A percentile compares a stretch with the other conserved stretches of the same genome.
These are phyloP conservation scores for Nitzschia sp. DNA, from an alignment of 108 stramenopile species.

Conservation along the genomic window DNA sequence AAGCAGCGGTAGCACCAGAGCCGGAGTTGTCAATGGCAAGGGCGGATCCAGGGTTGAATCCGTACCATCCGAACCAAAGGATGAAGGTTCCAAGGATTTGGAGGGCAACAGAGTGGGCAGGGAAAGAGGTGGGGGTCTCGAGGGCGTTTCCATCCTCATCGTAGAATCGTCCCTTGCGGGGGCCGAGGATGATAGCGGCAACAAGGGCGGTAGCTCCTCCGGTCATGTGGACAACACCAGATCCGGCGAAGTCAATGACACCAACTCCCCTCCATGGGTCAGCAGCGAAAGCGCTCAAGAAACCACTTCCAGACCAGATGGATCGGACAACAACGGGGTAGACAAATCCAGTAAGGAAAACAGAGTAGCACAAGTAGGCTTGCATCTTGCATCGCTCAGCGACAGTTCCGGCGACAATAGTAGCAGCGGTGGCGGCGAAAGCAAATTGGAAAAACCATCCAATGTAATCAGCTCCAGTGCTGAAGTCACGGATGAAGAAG, in stretches of 20 bases:
- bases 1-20: constrained; percentile 58
- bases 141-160: constrained; percentile 78
- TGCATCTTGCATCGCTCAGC: constrained; percentile 74
- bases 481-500: constrained; percentile 55
- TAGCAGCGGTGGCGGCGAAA: constrained; percentile 82
- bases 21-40: constrained; percentile 57
- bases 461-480: constrained; percentile 37
- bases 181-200: constrained; percentile 81
- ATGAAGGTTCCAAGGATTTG: constrained; percentile 84
- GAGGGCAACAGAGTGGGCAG: constrained; percentile 70
- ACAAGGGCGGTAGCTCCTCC: constrained; percentile 87
- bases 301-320: constrained; percentile 77
- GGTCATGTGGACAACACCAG: constrained; percentile 93
- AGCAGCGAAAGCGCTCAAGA: constrained; percentile 52
- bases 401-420: constrained; percentile 80
- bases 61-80: constrained; percentile 92
- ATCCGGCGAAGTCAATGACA: constrained; percentile 90
- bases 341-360: constrained; percentile 79
- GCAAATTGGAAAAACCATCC: constrained; percentile 62
- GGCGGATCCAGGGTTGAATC: constrained; percentile 89
- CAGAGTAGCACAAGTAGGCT: constrained; percentile 83
- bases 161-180: constrained; percentile 84
- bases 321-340: constrained; percentile 87
- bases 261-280: constrained; percentile 70
- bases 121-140: constrained; percentile 56